Base-by-base conservation (phyloP, 306 rosid species). In the Dalbergia cochinchinensis region DNA sequence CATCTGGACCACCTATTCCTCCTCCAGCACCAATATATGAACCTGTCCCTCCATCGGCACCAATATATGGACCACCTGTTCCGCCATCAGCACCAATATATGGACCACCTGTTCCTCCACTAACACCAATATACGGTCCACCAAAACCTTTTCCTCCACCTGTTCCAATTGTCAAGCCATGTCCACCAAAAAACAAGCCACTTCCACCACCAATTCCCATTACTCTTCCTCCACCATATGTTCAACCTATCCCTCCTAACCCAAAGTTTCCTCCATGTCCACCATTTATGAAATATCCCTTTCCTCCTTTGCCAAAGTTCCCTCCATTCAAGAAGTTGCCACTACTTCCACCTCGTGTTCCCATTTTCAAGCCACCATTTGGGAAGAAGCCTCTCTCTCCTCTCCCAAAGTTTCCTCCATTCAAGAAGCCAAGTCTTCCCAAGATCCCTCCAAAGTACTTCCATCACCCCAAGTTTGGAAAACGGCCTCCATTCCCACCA, bases 401-500 rank as follows among this genome's bases (percentile, higher is more conserved):
- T 42, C 50, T 78, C 39, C 70, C 82, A 78, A 68, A 78, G 70
- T 69, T 42, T 41, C 81, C 83, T 1, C 92, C 90, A 22, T 57
- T 69, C 45, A 54, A 54, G 41, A 37, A 37, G 41, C 82, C 78
- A 51, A 83, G 16, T 37, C 60, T 78, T 60, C 85, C 80, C 3
- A 79, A 82, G 80, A 0, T 71, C 50, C 82, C 80, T 60, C 88
- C 73, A 13, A 86, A 78, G 57, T 64, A 63, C 71, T 79, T 80
- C 84, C 89, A 65, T 35, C 93, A 87, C 83, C 94, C 90, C 35
- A 87, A 81, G 83, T 77, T 54, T 68, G 92, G 89, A 67, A 82
- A 81, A 55, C 62, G 64, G 67, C 83, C 86, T 12, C 80, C 89
- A 13, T 7, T 78, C 3, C 79, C 90, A 34, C 87, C 89, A 26